These are phyloP conservation scores for Aaosphaeria arxii DNA, from an alignment of 2,329 filamentous ascomycete genomes.

Conservation along the genomic window DNA sequence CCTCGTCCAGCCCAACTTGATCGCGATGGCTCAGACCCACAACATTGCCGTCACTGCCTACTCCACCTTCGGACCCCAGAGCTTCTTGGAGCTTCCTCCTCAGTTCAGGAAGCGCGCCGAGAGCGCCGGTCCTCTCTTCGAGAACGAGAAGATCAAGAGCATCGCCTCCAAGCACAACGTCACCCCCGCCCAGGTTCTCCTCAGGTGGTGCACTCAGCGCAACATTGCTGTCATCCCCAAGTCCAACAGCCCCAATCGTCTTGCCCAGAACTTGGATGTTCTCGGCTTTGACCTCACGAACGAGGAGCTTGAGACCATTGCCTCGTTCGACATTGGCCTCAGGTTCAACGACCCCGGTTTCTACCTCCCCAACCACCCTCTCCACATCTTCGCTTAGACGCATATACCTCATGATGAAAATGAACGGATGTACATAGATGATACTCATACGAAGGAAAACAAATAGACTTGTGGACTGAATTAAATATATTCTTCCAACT, in stretches of 20 bases:
- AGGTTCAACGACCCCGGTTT: conserved; percentile 31
- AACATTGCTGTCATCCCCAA: conserved; percentile 4
- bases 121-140: conserved; percentile 64
- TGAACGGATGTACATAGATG: not conserved
- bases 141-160: conserved; percentile 62
- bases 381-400: conserved; percentile 22
- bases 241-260: not conserved
- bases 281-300: conserved; percentile 18
- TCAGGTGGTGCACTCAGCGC: conserved; percentile 21
- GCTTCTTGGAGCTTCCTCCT: conserved; percentile 67
- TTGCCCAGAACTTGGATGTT: conserved; percentile 18
- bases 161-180: conserved; percentile 36
- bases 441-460: too few relatives aligned
- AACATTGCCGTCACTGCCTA: not conserved
- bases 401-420: not conserved
- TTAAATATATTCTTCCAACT: too few relatives aligned
- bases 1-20: not conserved
- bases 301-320: conserved; percentile 20
- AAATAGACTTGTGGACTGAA: too few relatives aligned
- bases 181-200: conserved; percentile 1
- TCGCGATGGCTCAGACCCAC: not conserved
- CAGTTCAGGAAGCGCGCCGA: conserved; percentile 65
- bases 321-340: conserved; percentile 32
- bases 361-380: conserved; percentile 20
- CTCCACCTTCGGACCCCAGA: conserved; percentile 20